Evolutionary conservation across 2,329 filamentous ascomycete genomes (phyloP), one percentile per base, ranked within the genome.

Genomic region (Raffaelea arxii): DNA sequence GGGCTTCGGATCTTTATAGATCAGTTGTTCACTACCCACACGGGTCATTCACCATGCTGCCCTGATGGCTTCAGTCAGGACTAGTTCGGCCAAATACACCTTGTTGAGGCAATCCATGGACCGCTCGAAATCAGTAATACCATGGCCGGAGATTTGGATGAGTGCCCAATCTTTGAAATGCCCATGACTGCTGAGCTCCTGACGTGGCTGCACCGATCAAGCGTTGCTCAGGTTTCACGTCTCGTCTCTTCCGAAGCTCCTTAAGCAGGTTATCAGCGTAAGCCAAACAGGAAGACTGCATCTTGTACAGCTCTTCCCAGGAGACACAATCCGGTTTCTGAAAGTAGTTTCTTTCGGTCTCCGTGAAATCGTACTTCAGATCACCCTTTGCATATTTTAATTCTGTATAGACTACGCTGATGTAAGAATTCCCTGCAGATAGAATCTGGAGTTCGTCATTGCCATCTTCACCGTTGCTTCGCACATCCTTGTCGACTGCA

Each of bases 91-190:
- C 35, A 37, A 25, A 27, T 44, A 38, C 43, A 44, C 43, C 23
- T 44, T 44, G 43, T 44, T 38, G 4, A 23, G 18, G 11, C 25
- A 11, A 10, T 36, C 27, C 24, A 10, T 27, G 25, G 27, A 30
- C 16, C 4, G 19, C 32, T 16, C 19, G 16, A n/a, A 4, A 9
- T 38, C 23, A 25, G 10, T 30, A 21, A n/a, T n/a, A n/a, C n/a
- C n/a, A n/a, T n/a, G n/a, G n/a, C n/a, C n/a, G n/a, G n/a, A 22
- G 12, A 44, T 44, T 18, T 37, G 4, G 16, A 44, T n/a, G 6
- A 44, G 22, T 16, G 23, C 42, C 42, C 23, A 44, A 35, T 38
- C 42, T n/a, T 25, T 18, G 23, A 44, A 44, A 19, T 37, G 12
- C 11, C 32, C 32, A 27, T 38, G 32, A 2, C 27, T 23, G 4